A percentile compares a stretch with the other conserved stretches of the same genome.
Evolutionary conservation across 2,329 filamentous ascomycete genomes (phyloP).

Genomic region (Ophiostoma sp.): DNA sequence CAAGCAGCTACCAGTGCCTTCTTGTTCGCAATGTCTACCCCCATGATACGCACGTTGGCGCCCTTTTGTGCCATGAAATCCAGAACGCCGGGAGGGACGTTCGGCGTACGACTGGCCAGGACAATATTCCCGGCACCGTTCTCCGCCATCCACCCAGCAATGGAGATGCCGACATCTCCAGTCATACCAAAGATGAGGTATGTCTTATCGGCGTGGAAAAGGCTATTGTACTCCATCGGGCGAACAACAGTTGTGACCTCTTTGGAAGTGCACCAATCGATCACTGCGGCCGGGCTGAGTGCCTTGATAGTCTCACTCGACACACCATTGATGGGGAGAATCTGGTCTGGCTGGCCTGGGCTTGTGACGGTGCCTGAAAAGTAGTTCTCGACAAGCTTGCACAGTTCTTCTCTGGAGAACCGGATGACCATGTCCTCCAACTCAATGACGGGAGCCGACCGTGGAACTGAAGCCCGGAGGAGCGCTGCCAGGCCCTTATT

Average conservation of each 20-base stretch:
- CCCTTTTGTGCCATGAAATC: not conserved
- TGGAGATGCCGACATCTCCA: not conserved
- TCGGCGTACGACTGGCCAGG: not conserved
- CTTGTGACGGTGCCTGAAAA: not conserved
- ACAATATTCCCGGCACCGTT: not conserved
- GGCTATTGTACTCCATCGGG: not conserved
- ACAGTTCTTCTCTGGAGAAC: not conserved
- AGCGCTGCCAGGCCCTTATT: not conserved
- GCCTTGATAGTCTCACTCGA: not conserved
- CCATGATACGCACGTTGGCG: not conserved
- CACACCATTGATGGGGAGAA: not conserved
- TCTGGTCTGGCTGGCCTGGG: not conserved
- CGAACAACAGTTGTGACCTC: not conserved
- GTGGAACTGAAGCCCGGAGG: not conserved
- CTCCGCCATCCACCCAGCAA: not conserved
- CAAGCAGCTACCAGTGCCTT: not conserved
- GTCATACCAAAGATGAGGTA: not conserved
- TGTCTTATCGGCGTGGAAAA: not conserved
- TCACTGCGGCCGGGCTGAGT: not conserved
- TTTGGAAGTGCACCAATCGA: not conserved
- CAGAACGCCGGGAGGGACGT: not conserved
- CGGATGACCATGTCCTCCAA: not conserved
- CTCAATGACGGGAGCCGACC: not conserved
- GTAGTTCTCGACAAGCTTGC: not conserved
- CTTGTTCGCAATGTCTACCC: not conserved